Evolutionary conservation across 2,329 filamentous ascomycete genomes (phyloP).

Genomic region (Rhinocladiella mackenziei): DNA sequence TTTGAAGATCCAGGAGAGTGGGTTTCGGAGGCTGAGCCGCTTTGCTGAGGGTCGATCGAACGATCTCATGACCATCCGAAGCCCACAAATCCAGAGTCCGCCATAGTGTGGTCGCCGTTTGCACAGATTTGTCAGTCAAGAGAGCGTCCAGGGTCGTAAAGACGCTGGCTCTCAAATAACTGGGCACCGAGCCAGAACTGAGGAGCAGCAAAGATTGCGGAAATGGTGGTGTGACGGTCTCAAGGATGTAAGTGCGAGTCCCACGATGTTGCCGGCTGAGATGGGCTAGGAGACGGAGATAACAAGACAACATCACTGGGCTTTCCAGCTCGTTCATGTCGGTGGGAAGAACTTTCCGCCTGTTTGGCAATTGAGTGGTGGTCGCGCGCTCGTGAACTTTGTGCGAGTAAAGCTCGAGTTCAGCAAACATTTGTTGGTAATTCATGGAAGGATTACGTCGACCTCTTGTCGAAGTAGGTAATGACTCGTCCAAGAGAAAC

Average conservation of each 20-base stretch:
- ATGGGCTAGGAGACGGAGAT: slow-evolving; percentile 81
- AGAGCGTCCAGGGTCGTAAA: slow-evolving; percentile 75
- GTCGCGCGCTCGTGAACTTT: slow-evolving; percentile 71
- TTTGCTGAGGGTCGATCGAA: slow-evolving; percentile 11
- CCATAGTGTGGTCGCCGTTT: slow-evolving; percentile 64
- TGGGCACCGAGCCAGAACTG: slow-evolving; percentile 70
- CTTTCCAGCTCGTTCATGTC: slow-evolving; percentile 87
- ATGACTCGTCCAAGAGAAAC: slow-evolving; percentile 75
- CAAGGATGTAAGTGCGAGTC: slow-evolving; percentile 70
- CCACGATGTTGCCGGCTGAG: slow-evolving; percentile 69
- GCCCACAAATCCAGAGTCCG: slow-evolving; percentile 31
- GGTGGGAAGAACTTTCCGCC: slow-evolving; percentile 59
- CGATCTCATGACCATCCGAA: slow-evolving; percentile 22
- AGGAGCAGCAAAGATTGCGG: slow-evolving; percentile 73
- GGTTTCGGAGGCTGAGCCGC: slow-evolving; percentile 28
- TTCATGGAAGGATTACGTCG: slow-evolving; percentile 79
- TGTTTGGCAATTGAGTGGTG: slow-evolving; percentile 54
- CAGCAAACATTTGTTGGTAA: slow-evolving; percentile 88
- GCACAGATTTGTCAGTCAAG: slow-evolving; percentile 66
- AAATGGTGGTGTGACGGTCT: slow-evolving; percentile 63
- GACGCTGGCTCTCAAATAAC: slow-evolving; percentile 74
- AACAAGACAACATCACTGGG: slow-evolving; percentile 93
- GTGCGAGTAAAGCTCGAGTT: slow-evolving; percentile 77
- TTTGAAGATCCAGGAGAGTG: slow-evolving; percentile 50
- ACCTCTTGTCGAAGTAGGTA: slow-evolving; percentile 64